Conservation (phyloP, 176 grass and related monocot species). For the Carex littledalei region DNA sequence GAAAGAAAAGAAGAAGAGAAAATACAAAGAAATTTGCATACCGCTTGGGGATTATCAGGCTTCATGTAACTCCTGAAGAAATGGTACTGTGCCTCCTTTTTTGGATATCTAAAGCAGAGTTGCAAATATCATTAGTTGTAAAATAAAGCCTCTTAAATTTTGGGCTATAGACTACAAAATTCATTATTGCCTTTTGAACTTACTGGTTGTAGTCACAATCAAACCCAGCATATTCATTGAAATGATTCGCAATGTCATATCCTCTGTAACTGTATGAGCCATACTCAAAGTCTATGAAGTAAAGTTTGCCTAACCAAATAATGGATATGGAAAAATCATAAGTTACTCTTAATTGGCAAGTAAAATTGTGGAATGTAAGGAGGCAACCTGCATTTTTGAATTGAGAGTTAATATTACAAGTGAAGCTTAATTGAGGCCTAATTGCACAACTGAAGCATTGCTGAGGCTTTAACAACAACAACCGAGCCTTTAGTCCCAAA, state of each 20-base stretch:
- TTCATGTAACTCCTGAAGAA: constrained; percentile 92
- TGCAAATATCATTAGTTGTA: background rate
- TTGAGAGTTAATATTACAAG: background rate
- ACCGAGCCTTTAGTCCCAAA: too few relatives aligned
- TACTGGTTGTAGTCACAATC: constrained; percentile 89
- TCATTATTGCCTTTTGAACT: constrained; percentile 22
- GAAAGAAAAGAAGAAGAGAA: constrained; percentile 1
- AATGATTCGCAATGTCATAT: constrained; percentile 94
- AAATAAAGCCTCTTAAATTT: background rate
- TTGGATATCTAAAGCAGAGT: constrained; percentile 65
- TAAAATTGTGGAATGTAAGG: background rate
- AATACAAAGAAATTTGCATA: constrained; percentile 31
- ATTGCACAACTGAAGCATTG: background rate
- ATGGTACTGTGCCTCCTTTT: constrained; percentile 81
- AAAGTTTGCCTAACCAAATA: constrained; percentile 60
- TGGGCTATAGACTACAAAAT: constrained; percentile 14
- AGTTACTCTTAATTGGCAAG: background rate
- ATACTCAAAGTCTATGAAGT: constrained; percentile 99
- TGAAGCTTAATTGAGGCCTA: background rate
- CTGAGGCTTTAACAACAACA: background rate
- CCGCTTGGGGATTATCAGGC: constrained; percentile 57
- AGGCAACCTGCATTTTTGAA: background rate
- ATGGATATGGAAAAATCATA: constrained; percentile 13
- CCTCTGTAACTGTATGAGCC: constrained; percentile 95
- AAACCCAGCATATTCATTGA: constrained; percentile 94